Conservation (phyloP, 2,329 filamentous ascomycete genomes). For the Xylariaceae sp. region DNA sequence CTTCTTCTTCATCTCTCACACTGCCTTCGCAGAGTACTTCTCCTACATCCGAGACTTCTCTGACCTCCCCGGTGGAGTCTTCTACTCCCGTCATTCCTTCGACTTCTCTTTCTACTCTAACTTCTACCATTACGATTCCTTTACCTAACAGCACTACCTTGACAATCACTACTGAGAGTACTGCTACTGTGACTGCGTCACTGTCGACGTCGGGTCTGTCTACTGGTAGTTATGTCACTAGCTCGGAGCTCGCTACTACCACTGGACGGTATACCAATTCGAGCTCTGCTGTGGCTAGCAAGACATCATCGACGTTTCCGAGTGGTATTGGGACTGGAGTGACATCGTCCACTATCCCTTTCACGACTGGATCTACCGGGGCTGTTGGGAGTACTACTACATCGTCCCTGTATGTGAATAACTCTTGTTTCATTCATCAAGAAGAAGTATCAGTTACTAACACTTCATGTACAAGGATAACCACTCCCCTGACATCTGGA, state of each 20-base stretch:
- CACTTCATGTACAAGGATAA: too few relatives aligned
- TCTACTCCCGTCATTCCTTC: constrained; percentile 4
- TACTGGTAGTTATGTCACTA: too few relatives aligned
- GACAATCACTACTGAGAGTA: constrained; percentile 18
- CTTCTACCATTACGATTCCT: constrained; percentile 8
- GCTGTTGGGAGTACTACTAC: neutral
- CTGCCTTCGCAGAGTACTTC: constrained; percentile 14
- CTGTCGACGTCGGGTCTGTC: too few relatives aligned
- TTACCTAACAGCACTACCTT: constrained; percentile 14
- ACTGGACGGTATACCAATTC: constrained; percentile 11
- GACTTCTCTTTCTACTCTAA: constrained; percentile 3
- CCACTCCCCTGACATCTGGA: too few relatives aligned
- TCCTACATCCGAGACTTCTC: constrained; percentile 14
- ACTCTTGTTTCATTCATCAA: too few relatives aligned
- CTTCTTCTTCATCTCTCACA: too few relatives aligned
- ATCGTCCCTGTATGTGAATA: too few relatives aligned
- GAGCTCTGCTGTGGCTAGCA: constrained; percentile 6
- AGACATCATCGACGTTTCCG: constrained; percentile 3
- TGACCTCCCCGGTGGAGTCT: constrained; percentile 8
- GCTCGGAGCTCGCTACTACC: constrained; percentile 4
- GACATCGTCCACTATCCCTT: neutral
- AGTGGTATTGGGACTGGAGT: neutral
- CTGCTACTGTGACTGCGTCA: constrained; percentile 14
- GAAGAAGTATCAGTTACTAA: too few relatives aligned
- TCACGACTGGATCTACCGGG: neutral